Evolutionary conservation across 495 filamentous ascomycete genomes (phyloP).

Genomic region (Gamarada debralockiae): DNA sequence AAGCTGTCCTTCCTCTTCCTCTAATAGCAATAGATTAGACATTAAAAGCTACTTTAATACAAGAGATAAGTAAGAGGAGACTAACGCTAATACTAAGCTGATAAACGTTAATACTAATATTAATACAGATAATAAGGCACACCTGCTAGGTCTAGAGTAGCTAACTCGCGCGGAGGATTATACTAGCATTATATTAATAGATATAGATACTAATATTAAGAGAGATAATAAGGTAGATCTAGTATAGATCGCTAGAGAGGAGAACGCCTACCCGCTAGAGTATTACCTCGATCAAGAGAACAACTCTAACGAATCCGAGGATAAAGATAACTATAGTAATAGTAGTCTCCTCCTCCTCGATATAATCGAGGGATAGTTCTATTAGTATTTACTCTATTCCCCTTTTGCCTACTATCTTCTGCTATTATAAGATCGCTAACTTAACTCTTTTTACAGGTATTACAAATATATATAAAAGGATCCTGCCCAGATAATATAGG

Average conservation of each 20-base stretch:
- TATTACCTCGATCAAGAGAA: constrained; percentile 33
- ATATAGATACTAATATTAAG: constrained; percentile 7
- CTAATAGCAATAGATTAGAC: neutral
- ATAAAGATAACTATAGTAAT: constrained; percentile 33
- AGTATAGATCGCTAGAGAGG: constrained; percentile 3
- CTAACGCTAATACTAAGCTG: constrained; percentile 4
- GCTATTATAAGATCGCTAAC: constrained; percentile 10
- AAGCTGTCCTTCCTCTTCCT: neutral
- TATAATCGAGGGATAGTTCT: constrained; percentile 11
- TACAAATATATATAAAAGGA: constrained; percentile 26
- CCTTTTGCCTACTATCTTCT: constrained; percentile 6
- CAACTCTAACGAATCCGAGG: constrained; percentile 33
- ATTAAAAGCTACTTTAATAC: constrained; percentile 5
- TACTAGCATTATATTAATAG: neutral
- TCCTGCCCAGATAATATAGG: constrained; percentile 18
- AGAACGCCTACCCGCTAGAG: constrained; percentile 25
- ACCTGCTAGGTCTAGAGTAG: constrained; percentile 1
- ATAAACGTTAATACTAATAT: constrained; percentile 10
- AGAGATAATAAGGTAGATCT: neutral
- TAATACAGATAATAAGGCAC: neutral
- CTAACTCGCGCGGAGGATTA: neutral
- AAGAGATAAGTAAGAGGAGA: constrained; percentile 5
- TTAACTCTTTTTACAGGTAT: constrained; percentile 24
- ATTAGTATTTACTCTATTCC: constrained; percentile 24
- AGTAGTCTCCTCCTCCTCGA: constrained; percentile 29